These are phyloP conservation scores for Oryza meridionalis DNA, from an alignment of 176 grass and related monocot species.

Conservation along the genomic window DNA sequence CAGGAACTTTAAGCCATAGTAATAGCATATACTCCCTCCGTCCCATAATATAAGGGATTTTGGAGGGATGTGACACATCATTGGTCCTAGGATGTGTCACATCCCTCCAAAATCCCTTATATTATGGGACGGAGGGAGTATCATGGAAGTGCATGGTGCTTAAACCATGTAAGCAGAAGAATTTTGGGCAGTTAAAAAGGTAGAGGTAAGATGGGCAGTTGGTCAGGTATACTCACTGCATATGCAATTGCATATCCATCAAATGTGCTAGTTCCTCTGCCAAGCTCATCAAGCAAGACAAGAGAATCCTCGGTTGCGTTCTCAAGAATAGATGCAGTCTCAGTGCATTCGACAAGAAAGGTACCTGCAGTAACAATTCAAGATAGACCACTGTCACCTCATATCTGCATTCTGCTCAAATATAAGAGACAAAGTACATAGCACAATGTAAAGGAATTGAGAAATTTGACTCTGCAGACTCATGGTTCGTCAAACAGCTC, in stretches of 20 bases:
- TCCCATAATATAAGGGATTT: too few relatives aligned
- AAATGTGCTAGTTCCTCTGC: constrained; percentile 97
- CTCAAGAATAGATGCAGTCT: constrained; percentile 80
- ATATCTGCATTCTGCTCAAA: neutral
- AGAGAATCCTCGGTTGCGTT: constrained; percentile 95
- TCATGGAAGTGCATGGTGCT: constrained; percentile 16
- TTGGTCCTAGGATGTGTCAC: too few relatives aligned
- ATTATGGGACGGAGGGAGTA: too few relatives aligned
- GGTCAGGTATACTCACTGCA: constrained; percentile 57
- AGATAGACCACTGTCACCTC: constrained; percentile 5
- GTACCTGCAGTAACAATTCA: constrained; percentile 53
- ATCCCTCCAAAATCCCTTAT: too few relatives aligned
- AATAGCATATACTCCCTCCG: neutral
- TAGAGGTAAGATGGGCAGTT: too few relatives aligned
- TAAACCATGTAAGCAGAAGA: neutral
- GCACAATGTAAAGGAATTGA: neutral
- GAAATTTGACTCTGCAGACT: neutral
- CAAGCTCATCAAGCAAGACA: constrained; percentile 97
- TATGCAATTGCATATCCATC: constrained; percentile 99
- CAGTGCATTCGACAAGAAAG: constrained; percentile 88
- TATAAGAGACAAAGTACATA: neutral
- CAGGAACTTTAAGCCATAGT: neutral
- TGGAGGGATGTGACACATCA: too few relatives aligned
- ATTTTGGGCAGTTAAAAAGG: neutral
- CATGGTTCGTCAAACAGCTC: neutral